Conservation (phyloP, 1,139 yeast species). For the Waltiozyma sp. region DNA sequence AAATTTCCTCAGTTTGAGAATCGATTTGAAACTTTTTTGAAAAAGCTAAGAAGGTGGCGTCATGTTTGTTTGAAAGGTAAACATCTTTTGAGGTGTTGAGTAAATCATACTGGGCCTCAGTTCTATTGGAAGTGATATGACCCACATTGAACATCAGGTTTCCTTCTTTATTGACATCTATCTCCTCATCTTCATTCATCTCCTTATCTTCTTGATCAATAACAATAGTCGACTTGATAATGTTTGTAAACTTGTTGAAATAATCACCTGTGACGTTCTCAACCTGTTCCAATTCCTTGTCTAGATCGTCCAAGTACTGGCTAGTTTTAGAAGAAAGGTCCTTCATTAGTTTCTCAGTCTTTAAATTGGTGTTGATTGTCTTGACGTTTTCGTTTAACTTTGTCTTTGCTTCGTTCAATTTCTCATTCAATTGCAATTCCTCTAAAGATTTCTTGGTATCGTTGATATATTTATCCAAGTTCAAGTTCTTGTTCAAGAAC, state of each 20-base stretch:
- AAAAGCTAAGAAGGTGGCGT: slow-evolving; percentile 25
- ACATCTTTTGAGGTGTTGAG: slow-evolving; percentile 9
- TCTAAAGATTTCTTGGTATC: slow-evolving; percentile 12
- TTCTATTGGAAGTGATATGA: slow-evolving; percentile 9
- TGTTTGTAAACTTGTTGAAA: slow-evolving; percentile 45
- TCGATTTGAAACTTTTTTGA: slow-evolving; percentile 32
- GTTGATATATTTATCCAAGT: slow-evolving; percentile 7
- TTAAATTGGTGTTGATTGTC: slow-evolving; percentile 6
- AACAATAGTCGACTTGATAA: slow-evolving; percentile 42
- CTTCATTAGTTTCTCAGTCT: slow-evolving; percentile 17
- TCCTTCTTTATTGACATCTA: slow-evolving; percentile 23
- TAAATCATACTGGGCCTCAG: slow-evolving; percentile 9
- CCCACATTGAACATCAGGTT: slow-evolving; percentile 32
- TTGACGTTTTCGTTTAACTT: slow-evolving; percentile 8
- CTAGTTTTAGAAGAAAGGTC: slow-evolving; percentile 41
- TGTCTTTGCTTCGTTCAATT: slow-evolving; percentile 7
- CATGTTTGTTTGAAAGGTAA: slow-evolving; percentile 11
- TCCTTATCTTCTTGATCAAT: slow-evolving; percentile 22
- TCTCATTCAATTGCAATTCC: slow-evolving; percentile 9
- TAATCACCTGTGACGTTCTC: slow-evolving; percentile 54
- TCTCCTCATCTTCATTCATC: slow-evolving; percentile 18
- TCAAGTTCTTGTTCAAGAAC: slow-evolving; percentile 7
- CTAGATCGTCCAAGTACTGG: slow-evolving; percentile 51
- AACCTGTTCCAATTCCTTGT: slow-evolving; percentile 54
- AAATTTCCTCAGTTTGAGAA: slow-evolving; percentile 40